A percentile compares a stretch with the other conserved stretches of the same genome.
Conservation (phyloP, 1,284 basidiomycete genomes). For the Xerocomus nothofagi region DNA sequence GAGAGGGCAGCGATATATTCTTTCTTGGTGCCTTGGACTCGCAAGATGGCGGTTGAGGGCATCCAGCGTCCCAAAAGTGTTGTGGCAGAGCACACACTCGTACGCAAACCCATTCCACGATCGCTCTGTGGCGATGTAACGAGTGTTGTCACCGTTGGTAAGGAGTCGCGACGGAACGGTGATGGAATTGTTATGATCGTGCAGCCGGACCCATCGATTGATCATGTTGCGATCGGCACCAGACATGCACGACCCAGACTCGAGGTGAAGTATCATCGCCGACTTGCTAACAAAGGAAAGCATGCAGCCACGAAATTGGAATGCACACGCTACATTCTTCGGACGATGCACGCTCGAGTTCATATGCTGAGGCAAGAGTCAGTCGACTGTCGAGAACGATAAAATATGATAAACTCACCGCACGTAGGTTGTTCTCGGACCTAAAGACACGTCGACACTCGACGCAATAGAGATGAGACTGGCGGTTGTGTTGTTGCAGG, state of each 20-base stretch:
- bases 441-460: conserved; percentile 45
- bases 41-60: conserved; percentile 53
- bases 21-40: conserved; percentile 48
- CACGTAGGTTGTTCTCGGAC: conserved; percentile 38
- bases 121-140: conserved; percentile 39
- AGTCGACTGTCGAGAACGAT: conserved; percentile 1
- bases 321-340: conserved; percentile 41
- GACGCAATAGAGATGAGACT: conserved; percentile 50
- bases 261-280: conserved; percentile 49
- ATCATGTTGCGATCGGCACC: conserved; percentile 37
- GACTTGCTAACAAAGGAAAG: conserved; percentile 43
- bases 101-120: conserved; percentile 49
- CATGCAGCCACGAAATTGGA: conserved; percentile 37
- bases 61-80: conserved; percentile 35
- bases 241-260: conserved; percentile 44
- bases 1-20: conserved; percentile 45
- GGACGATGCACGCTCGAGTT: conserved; percentile 42
- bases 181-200: conserved; percentile 36
- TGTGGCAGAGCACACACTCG: conserved; percentile 58
- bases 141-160: conserved; percentile 18
- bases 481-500: conserved; percentile 48
- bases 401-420: neutral
- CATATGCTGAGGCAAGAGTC: conserved; percentile 32
- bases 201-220: conserved; percentile 35
- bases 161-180: conserved; percentile 40